phyloP scores from a whole-genome alignment of 495 filamentous ascomycete species.

The Neurospora sp. region DNA sequence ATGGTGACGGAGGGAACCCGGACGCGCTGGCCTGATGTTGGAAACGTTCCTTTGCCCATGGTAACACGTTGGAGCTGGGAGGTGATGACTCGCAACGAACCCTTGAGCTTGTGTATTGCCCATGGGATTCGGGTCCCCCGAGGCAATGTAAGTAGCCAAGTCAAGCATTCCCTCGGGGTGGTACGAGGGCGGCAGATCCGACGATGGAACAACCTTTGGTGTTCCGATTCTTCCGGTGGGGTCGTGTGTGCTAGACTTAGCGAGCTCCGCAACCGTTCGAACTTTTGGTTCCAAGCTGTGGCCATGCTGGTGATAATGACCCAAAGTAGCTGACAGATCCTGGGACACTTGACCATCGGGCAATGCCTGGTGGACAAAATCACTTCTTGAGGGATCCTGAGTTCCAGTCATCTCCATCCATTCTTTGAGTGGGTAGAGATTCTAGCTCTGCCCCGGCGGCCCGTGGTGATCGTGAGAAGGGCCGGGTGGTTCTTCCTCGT shows the following conservation, averaged over 20 bases:
- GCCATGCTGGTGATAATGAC: slow-evolving; percentile 13
- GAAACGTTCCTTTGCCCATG: slow-evolving; percentile 3
- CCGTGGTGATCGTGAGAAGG: neutral
- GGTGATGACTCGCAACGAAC: neutral
- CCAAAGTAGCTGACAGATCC: neutral
- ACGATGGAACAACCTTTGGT: slow-evolving; percentile 7
- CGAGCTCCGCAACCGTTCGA: slow-evolving; percentile 16
- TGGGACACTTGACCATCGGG: neutral
- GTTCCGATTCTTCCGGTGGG: neutral
- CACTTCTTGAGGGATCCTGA: neutral
- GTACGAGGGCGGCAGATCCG: slow-evolving; percentile 4
- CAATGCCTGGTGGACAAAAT: neutral
- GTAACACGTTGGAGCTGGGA: neutral
- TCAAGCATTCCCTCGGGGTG: neutral
- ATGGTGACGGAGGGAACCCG: neutral
- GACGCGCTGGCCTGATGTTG: neutral
- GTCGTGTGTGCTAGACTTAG: neutral
- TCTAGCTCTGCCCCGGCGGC: neutral
- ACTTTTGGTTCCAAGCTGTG: slow-evolving; percentile 25
- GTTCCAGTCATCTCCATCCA: neutral
- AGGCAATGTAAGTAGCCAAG: neutral
- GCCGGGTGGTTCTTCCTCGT: neutral
- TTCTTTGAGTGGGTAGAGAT: slow-evolving; percentile 12
- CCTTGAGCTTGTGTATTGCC: neutral
- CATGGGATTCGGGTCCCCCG: neutral